Percentiles rank a stretch among this genome's conserved stretches.
Evolutionary conservation across 768 basidiomycete genomes (phyloP).

Genomic region (Hypholoma fasciculare): DNA sequence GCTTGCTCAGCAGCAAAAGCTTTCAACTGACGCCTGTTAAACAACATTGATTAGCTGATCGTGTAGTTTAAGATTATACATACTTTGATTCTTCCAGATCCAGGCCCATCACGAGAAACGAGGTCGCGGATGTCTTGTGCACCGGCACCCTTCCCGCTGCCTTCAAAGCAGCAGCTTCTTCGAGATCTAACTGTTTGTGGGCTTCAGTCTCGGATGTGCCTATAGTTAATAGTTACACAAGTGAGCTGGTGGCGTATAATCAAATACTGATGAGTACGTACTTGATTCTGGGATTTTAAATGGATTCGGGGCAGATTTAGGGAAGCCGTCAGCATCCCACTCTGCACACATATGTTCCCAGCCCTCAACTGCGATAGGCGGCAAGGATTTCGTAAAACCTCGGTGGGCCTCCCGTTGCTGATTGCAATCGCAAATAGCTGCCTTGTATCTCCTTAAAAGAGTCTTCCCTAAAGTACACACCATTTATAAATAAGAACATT

Average conservation of each 20-base stretch:
- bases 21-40: too few species aligned
- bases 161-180: background rate
- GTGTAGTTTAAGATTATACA: background rate
- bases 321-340: constrained; percentile 5
- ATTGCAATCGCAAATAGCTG: constrained; percentile 5
- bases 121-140: background rate
- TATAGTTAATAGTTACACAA: too few species aligned
- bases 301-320: background rate
- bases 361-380: background rate
- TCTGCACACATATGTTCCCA: background rate
- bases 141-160: background rate
- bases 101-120: background rate
- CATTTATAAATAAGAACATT: constrained; percentile 1
- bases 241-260: too few species aligned
- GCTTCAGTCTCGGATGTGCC: background rate
- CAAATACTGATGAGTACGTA: too few species aligned
- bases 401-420: constrained; percentile 9
- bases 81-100: constrained; percentile 7
- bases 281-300: background rate
- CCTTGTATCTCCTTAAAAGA: background rate
- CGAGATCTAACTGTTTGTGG: background rate
- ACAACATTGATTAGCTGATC: background rate
- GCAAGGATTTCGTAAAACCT: constrained; percentile 1
- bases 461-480: background rate
- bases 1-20: background rate